These are phyloP conservation scores for Colletotrichum sublineola DNA, from an alignment of 2,329 filamentous ascomycete species.

Conservation along the genomic window DNA sequence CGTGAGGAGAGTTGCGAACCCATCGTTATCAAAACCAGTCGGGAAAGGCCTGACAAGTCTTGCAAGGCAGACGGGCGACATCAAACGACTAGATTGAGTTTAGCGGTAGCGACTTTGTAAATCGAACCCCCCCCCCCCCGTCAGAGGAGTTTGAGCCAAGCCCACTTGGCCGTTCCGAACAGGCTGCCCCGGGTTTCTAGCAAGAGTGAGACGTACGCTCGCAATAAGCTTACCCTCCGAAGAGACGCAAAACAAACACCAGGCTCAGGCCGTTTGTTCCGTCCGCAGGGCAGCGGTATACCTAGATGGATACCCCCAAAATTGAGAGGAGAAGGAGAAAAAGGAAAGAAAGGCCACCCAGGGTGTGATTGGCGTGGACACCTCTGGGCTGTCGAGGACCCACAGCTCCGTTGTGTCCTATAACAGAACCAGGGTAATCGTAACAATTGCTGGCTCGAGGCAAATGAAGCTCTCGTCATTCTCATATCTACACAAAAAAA, in stretches of 20 bases:
- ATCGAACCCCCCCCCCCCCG: slow-evolving; percentile 5
- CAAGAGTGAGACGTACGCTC: slow-evolving; percentile 36
- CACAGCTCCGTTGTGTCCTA: slow-evolving; percentile 1
- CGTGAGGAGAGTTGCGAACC: neutral
- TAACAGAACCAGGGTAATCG: too few species aligned
- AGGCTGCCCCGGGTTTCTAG: slow-evolving; percentile 22
- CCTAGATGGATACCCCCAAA: too few species aligned
- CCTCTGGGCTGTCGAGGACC: slow-evolving; percentile 11
- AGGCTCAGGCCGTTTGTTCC: slow-evolving; percentile 8
- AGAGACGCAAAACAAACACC: slow-evolving; percentile 9
- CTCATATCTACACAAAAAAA: neutral
- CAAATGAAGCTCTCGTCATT: slow-evolving; percentile 10
- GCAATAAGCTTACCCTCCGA: slow-evolving; percentile 37
- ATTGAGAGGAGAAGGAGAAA: neutral
- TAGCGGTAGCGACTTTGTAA: slow-evolving; percentile 18
- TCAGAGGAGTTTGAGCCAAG: slow-evolving; percentile 36
- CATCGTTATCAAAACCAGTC: neutral
- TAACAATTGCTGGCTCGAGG: neutral
- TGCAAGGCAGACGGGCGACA: slow-evolving; percentile 19
- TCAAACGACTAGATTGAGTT: slow-evolving; percentile 5
- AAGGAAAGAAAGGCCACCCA: slow-evolving; percentile 1
- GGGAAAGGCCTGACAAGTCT: neutral
- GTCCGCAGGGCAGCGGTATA: slow-evolving; percentile 5
- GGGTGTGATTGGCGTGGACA: slow-evolving; percentile 10
- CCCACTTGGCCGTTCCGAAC: slow-evolving; percentile 16